Conservation (phyloP, 2,329 filamentous ascomycete genomes). For the Colletotrichum endophyticum region DNA sequence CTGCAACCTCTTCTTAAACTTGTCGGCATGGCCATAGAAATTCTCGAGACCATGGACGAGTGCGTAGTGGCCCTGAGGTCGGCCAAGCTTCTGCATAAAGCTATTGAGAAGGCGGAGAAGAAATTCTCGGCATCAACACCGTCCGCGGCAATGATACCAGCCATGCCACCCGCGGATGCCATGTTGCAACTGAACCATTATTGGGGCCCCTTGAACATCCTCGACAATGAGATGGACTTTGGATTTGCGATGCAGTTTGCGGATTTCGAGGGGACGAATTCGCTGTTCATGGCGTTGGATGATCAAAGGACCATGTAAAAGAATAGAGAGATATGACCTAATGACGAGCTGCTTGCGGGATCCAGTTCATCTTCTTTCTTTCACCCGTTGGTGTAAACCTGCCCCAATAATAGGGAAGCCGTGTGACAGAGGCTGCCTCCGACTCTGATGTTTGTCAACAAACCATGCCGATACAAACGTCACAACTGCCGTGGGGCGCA, state of each 20-base stretch:
- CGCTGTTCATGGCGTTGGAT: slow-evolving; percentile 5
- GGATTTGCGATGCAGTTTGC: slow-evolving; percentile 25
- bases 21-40: slow-evolving; percentile 27
- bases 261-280: slow-evolving; percentile 19
- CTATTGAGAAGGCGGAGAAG: slow-evolving; percentile 24
- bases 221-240: slow-evolving; percentile 28
- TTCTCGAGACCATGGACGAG: slow-evolving; percentile 29
- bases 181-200: slow-evolving; percentile 25
- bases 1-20: slow-evolving; percentile 21
- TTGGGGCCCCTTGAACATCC: slow-evolving; percentile 27
- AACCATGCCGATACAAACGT: neutral
- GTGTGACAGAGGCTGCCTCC: neutral
- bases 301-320: neutral
- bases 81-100: slow-evolving; percentile 28
- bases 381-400: neutral
- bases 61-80: slow-evolving; percentile 30
- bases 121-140: slow-evolving; percentile 9
- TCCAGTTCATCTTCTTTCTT: neutral
- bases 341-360: neutral
- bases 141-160: neutral
- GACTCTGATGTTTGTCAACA: neutral
- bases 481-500: neutral
- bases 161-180: slow-evolving; percentile 15
- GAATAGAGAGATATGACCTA: neutral
- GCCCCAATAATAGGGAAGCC: neutral